These are phyloP conservation scores for Echria macrotheca DNA, from an alignment of 495 filamentous ascomycete species.

Conservation along the genomic window DNA sequence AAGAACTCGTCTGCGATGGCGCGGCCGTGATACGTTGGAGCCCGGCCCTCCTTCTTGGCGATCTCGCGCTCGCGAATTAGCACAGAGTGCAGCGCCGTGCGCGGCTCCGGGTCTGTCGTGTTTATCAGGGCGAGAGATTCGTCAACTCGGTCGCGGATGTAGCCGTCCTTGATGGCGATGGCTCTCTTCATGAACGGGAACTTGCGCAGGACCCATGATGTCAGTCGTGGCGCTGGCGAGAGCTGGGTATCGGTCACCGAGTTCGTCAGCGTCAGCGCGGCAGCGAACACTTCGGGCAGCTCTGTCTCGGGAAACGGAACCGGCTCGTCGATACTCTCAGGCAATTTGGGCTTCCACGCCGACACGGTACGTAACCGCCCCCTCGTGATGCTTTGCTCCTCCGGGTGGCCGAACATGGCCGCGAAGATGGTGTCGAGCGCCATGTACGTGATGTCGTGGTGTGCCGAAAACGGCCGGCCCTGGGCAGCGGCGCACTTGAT, in stretches of 20 bases:
- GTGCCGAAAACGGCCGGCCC: slow-evolving; percentile 30
- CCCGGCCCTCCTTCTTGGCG: slow-evolving; percentile 27
- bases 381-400: slow-evolving; percentile 15
- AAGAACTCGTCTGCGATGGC: slow-evolving; percentile 33
- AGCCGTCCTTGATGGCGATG: slow-evolving; percentile 16
- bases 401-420: slow-evolving; percentile 25
- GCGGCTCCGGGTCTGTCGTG: slow-evolving; percentile 8
- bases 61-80: slow-evolving; percentile 29
- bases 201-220: slow-evolving; percentile 14
- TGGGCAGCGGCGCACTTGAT: slow-evolving; percentile 26
- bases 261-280: slow-evolving; percentile 11
- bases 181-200: slow-evolving; percentile 17
- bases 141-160: slow-evolving; percentile 21
- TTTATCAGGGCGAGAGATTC: slow-evolving; percentile 14
- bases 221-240: slow-evolving; percentile 13
- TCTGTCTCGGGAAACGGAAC: slow-evolving; percentile 15
- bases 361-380: slow-evolving; percentile 12
- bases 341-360: not conserved
- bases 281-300: slow-evolving; percentile 16
- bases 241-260: slow-evolving; percentile 16
- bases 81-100: slow-evolving; percentile 34
- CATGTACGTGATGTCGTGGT: slow-evolving; percentile 29
- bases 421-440: slow-evolving; percentile 35
- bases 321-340: slow-evolving; percentile 1
- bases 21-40: slow-evolving; percentile 19